Conservation (phyloP, 805 yeast species). For the Spathaspora arborariae region DNA sequence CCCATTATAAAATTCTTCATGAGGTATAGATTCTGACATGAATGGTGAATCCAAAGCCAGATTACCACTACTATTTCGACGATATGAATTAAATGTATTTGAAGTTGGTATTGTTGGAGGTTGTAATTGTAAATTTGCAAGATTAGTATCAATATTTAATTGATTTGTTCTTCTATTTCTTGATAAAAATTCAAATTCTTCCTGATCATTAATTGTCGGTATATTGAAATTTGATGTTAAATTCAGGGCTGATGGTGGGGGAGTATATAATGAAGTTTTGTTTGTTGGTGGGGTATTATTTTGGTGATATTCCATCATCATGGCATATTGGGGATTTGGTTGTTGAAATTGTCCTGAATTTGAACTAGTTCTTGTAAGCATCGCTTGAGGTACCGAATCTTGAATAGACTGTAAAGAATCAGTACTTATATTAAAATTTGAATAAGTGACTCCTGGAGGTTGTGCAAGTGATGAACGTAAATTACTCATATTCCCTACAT, state of each 20-base stretch:
- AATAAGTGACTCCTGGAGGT: slow-evolving; percentile 4
- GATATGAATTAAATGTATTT: not conserved
- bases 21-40: slow-evolving; percentile 34
- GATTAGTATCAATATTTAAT: slow-evolving; percentile 37
- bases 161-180: slow-evolving; percentile 21
- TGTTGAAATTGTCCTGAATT: slow-evolving; percentile 4
- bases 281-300: slow-evolving; percentile 21
- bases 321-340: slow-evolving; percentile 12
- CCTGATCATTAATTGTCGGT: slow-evolving; percentile 18
- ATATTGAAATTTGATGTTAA: not conserved
- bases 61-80: slow-evolving; percentile 1
- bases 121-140: slow-evolving; percentile 22
- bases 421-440: slow-evolving; percentile 17
- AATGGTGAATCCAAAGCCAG: slow-evolving; percentile 42
- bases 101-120: not conserved
- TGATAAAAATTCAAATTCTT: slow-evolving; percentile 26
- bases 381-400: slow-evolving; percentile 41
- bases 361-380: slow-evolving; percentile 29
- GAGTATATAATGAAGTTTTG: slow-evolving; percentile 5
- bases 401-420: slow-evolving; percentile 43
- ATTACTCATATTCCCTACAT: slow-evolving; percentile 39
- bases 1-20: slow-evolving; percentile 29
- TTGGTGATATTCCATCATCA: slow-evolving; percentile 37
- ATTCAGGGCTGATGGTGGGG: slow-evolving; percentile 9
- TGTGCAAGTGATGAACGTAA: slow-evolving; percentile 17